Evolutionary conservation across 139 green algal species (phyloP).

Genomic region (Asterochloris erici): DNA sequence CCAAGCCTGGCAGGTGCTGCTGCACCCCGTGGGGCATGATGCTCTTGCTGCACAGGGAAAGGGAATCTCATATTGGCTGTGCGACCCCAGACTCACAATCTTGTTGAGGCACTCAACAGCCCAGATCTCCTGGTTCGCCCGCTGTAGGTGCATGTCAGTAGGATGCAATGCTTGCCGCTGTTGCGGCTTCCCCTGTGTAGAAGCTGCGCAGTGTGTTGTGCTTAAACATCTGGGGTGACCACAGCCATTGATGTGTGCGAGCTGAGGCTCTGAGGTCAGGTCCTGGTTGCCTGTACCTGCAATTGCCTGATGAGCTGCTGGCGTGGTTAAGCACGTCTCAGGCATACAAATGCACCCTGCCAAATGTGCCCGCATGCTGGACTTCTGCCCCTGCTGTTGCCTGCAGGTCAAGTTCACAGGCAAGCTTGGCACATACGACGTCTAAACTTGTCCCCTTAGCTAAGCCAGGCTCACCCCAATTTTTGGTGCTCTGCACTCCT

Average conservation of each 20-base stretch:
- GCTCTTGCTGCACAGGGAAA: background rate
- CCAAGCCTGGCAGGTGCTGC: background rate
- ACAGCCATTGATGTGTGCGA: too few species aligned
- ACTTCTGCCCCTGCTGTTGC: background rate
- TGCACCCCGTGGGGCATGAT: background rate
- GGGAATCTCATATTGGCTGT: background rate
- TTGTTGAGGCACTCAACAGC: too few species aligned
- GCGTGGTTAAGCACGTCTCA: background rate
- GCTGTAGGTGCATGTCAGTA: too few species aligned
- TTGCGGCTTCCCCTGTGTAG: too few species aligned
- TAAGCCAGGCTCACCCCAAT: too few species aligned
- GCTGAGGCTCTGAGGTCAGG: background rate
- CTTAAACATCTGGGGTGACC: too few species aligned
- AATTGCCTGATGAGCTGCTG: background rate
- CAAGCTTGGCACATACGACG: conserved; percentile 54
- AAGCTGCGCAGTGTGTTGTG: too few species aligned
- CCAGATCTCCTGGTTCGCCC: too few species aligned
- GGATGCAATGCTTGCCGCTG: too few species aligned
- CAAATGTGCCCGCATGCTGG: background rate
- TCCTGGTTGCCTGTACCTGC: background rate
- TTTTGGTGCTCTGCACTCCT: too few species aligned
- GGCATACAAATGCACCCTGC: background rate
- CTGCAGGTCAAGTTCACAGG: conserved; percentile 87
- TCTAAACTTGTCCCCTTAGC: conserved; percentile 3
- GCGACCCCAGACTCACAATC: too few species aligned